Conservation (phyloP, 2,329 filamentous ascomycete genomes). For the Sporothrix protearum region DNA sequence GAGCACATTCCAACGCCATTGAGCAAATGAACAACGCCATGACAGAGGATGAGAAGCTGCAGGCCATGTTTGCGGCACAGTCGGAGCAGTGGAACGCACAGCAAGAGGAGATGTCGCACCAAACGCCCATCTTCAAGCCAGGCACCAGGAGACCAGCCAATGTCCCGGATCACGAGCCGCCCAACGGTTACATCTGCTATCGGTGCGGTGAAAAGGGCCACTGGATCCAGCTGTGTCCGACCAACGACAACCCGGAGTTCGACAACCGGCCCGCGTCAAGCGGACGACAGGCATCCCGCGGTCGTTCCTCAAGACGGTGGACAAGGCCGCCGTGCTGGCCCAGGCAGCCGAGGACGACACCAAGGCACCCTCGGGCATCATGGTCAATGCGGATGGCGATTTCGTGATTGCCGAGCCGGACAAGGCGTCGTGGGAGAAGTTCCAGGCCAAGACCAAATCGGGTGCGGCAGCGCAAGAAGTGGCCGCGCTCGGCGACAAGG, state of each 20-base stretch:
- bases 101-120: constrained; percentile 85
- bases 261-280: constrained; percentile 89
- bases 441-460: constrained; percentile 88
- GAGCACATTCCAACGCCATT: constrained; percentile 53
- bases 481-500: constrained; percentile 73
- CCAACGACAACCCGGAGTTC: constrained; percentile 96
- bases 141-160: constrained; percentile 65
- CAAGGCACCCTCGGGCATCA: constrained; percentile 82
- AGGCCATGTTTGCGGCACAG: constrained; percentile 85
- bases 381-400: constrained; percentile 96
- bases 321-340: constrained; percentile 75
- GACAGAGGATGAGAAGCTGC: constrained; percentile 91
- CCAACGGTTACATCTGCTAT: constrained; percentile 92
- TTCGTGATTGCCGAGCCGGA: constrained; percentile 96
- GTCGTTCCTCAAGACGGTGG: constrained; percentile 91
- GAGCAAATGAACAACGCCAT: constrained; percentile 70
- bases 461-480: constrained; percentile 78
- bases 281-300: constrained; percentile 94
- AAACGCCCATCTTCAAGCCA: constrained; percentile 60
- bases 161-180: constrained; percentile 88
- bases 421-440: constrained; percentile 93
- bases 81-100: constrained; percentile 90
- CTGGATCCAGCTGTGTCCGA: constrained; percentile 97
- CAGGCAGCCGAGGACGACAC: constrained; percentile 73
- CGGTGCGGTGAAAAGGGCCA: constrained; percentile 97